Percentiles rank a stretch among this genome's conserved stretches.
Evolutionary conservation across 768 basidiomycete species (phyloP).

Genomic region (Xerocomus brunneocitrinus): DNA sequence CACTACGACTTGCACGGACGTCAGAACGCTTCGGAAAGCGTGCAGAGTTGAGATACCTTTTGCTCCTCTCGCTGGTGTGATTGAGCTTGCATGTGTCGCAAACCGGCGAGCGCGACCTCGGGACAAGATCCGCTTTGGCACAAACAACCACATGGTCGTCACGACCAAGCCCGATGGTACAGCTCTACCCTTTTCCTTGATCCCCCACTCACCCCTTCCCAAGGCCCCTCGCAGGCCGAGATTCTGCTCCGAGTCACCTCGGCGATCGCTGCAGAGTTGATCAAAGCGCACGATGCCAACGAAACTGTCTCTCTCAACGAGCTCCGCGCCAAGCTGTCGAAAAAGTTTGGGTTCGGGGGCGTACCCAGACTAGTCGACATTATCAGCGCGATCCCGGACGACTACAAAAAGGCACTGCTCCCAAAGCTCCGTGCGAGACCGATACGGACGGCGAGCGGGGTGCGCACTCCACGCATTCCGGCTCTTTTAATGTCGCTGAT

Average conservation of each 20-base stretch:
- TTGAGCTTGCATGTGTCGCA: constrained; percentile 14
- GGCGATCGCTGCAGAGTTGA: constrained; percentile 91
- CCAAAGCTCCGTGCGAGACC: constrained; percentile 91
- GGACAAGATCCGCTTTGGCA: neutral
- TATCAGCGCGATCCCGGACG: constrained; percentile 96
- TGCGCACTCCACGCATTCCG: constrained; percentile 33
- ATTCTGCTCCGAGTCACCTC: constrained; percentile 86
- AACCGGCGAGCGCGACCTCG: constrained; percentile 4
- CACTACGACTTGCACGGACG: constrained; percentile 58
- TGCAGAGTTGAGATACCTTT: constrained; percentile 15
- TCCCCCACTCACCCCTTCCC: neutral
- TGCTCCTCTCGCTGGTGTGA: constrained; percentile 23
- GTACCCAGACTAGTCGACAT: constrained; percentile 95
- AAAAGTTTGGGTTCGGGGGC: constrained; percentile 81
- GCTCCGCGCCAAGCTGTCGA: constrained; percentile 81
- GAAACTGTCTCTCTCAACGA: constrained; percentile 82
- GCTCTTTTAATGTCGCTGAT: neutral
- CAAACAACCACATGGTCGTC: constrained; percentile 32
- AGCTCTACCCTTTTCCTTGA: neutral
- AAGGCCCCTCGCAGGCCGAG: constrained; percentile 87
- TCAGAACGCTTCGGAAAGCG: neutral
- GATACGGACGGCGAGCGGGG: constrained; percentile 94
- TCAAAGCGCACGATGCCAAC: constrained; percentile 78
- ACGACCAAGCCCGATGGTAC: constrained; percentile 38
- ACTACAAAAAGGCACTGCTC: constrained; percentile 87